Base-by-base conservation (phyloP, 305 asterid species). In the Solanum hybrid region DNA sequence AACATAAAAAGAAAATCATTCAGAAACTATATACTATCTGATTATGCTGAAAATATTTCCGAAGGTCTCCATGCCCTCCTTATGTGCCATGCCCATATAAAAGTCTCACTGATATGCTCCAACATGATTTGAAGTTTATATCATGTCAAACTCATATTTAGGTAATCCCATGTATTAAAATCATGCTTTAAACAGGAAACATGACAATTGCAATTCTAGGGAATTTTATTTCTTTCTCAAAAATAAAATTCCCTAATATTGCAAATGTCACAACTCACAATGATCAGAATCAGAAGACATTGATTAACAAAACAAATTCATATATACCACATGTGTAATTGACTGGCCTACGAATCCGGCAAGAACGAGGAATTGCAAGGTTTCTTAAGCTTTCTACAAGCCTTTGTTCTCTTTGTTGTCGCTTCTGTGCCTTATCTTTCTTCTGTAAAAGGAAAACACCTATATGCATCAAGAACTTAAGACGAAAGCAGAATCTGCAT, bases 311-410 rank as follows among this genome's bases (percentile, higher is more conserved):
- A 20, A 56, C 77, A 22, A 85, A 22, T 32, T 85, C 77, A 56
- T 32, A 85, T 90, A 79, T 94, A 97, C 99, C 98, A 90, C 86
- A 96, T 93, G 89, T 93, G 92, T 97, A 97, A 91, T 92, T 94
- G 90, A 96, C 89, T 76, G 90, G 93, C 94, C 91, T 93, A 79
- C 91, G 89, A 79, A 89, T 93, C 77, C 98, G 98, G 89, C 92
- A 89, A 69, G 98, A 91, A 88, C 99, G 95, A 87, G 95, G 92
- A 86, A 91, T 77, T 75, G 93, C 92, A 34, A 94, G 89, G 76
- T 85, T 89, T 86, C 88, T 95, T 82, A 91, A 89, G 93, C 93
- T 90, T 82, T 89, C 91, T 72, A 91, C 88, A 20, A 89, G 91
- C 91, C 79, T 90, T 88, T 93, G 92, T 90, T 92, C 92, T 78